Conservation (phyloP, 164 flowering plant species). For the Protea cynaroides region DNA sequence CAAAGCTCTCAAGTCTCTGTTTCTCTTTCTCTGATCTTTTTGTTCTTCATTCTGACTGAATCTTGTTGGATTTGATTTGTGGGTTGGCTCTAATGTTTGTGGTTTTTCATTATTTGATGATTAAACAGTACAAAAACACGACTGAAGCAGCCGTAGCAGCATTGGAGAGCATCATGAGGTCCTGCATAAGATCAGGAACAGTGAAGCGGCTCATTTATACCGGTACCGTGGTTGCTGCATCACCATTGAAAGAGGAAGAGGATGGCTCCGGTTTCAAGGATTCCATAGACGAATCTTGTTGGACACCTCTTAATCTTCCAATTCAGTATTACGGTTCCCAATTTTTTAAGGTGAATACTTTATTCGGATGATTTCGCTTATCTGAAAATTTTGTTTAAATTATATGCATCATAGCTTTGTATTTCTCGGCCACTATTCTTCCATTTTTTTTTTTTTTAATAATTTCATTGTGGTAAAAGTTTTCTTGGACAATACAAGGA, state of each 20-base stretch:
- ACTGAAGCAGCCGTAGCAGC: constrained; percentile 36
- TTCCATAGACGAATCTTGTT: constrained; percentile 39
- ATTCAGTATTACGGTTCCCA: constrained; percentile 11
- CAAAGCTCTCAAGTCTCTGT: constrained; percentile 19
- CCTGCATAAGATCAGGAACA: constrained; percentile 35
- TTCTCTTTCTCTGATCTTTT: background rate
- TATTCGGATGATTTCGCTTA: too few relatives aligned
- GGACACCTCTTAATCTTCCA: constrained; percentile 33
- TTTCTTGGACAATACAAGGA: too few relatives aligned
- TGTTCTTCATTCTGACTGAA: too few relatives aligned
- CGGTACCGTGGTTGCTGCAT: constrained; percentile 30
- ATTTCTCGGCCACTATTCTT: too few relatives aligned
- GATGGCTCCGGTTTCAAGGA: constrained; percentile 32
- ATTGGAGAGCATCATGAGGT: constrained; percentile 25
- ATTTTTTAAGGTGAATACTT: constrained; percentile 16
- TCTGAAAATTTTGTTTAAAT: too few relatives aligned
- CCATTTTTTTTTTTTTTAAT: too few relatives aligned
- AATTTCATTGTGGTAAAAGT: too few relatives aligned
- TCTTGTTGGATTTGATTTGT: too few relatives aligned
- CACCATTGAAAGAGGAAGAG: constrained; percentile 38
- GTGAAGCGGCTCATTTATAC: constrained; percentile 49
- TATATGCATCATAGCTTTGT: too few relatives aligned
- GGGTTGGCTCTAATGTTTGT: too few relatives aligned
- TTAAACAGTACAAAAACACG: constrained; percentile 30
- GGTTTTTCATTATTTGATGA: too few relatives aligned